Base-by-base conservation (phyloP, 495 filamentous ascomycete species). In the Pseudotulostoma volvatum region DNA sequence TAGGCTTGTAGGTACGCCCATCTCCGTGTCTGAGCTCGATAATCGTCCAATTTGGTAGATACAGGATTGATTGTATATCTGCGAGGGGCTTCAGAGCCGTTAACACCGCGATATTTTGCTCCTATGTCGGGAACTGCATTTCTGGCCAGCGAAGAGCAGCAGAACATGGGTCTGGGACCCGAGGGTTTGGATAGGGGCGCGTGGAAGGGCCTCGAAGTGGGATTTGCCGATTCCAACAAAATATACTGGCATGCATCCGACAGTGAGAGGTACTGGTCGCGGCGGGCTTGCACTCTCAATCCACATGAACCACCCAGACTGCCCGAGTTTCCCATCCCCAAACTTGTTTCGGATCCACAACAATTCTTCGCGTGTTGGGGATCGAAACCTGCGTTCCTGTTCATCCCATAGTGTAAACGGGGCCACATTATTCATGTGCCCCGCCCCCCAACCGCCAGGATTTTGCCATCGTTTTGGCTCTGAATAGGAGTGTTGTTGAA, bases 231-330 rank as follows among this genome's bases (percentile, higher is more conserved):
- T 32, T 2, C 33, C 41, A n/a, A 47, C 33, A 36, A 56, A 56
- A 1, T 40, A 38, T 1, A 54, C 42, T 3, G 53, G 51, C 48
- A 54, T 52, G 38, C 42, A 43, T 41, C 44, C 46, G 37, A 56
- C 18, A n/a, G 51, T 56, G 14, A 54, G 38, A 31, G 48, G 46
- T 36, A 54, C 36, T 14, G 51, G 53, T 23, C 44, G 41, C 1
- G 53, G 51, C 30, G 48, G 51, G 14, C 16, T 33, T 25, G 23
- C 38, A 19, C 47, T 51, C 40, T 49, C 50, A 34, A 56, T 46
- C 23, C 43, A 49, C 33, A 55, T 31, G 18, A 43, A 48, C 44
- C 45, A 51, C 7, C 50, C 52, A 9, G 35, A 39, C 2, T 19
- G 13, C 28, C 36, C 38, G 37, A 44, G 2, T 31, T 38, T 20